phyloP scores from a whole-genome alignment of 2,329 filamentous ascomycete genomes.

The Aspergillus bombycis region DNA sequence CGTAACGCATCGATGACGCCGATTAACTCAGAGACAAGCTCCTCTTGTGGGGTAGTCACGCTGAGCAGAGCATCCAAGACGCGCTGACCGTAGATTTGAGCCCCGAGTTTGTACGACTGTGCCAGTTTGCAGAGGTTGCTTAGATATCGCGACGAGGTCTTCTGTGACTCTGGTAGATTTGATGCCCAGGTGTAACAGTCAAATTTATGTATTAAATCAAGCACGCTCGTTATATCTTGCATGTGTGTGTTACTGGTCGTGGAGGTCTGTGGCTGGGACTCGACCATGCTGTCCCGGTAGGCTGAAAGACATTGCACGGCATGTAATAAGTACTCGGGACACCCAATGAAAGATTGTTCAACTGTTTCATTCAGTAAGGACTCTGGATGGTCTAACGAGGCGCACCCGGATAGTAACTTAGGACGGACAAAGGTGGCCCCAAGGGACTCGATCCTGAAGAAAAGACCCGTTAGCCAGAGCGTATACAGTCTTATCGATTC shows the following conservation, averaged over 20 bases:
- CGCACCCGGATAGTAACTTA: conserved; percentile 29
- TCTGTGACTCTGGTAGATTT: conserved; percentile 19
- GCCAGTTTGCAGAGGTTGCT: conserved; percentile 31
- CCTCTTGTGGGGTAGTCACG: conserved; percentile 18
- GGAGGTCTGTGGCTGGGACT: conserved; percentile 6
- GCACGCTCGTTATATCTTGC: conserved; percentile 13
- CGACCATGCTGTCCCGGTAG: conserved; percentile 29
- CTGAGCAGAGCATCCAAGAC: conserved; percentile 31
- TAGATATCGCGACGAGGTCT: conserved; percentile 18
- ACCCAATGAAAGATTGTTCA: conserved; percentile 41
- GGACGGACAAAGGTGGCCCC: conserved; percentile 38
- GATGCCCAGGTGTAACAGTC: conserved; percentile 33
- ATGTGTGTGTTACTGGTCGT: conserved; percentile 8
- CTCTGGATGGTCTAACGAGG: conserved; percentile 17
- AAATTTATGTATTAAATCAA: neutral
- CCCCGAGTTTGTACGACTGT: conserved; percentile 32
- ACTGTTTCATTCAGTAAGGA: conserved; percentile 28
- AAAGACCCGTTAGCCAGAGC: neutral
- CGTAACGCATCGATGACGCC: conserved; percentile 28
- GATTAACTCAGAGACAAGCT: conserved; percentile 29
- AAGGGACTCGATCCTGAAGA: conserved; percentile 37
- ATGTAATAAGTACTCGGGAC: conserved; percentile 36
- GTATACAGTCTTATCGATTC: neutral
- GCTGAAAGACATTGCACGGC: conserved; percentile 32
- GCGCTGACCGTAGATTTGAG: conserved; percentile 36